Conservation (phyloP, 2,329 filamentous ascomycete species). For the Scedosporium boydii region DNA sequence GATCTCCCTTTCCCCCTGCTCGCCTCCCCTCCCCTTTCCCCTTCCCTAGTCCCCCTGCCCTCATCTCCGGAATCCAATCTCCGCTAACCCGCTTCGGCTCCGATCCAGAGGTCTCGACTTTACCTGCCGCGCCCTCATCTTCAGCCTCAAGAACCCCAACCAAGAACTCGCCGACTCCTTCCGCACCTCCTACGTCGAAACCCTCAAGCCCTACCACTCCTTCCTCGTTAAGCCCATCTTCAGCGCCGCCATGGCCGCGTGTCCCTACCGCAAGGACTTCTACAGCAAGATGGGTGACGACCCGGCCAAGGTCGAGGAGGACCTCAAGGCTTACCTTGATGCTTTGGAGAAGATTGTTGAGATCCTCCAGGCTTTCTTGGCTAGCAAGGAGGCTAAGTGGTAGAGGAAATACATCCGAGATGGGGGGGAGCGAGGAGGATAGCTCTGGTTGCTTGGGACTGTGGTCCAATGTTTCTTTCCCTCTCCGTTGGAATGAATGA, state of each 20-base stretch:
- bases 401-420: conserved; percentile 22
- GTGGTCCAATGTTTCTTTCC: too few species aligned
- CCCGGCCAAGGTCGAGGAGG: conserved; percentile 48
- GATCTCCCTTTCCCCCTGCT: neutral
- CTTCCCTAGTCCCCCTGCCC: neutral
- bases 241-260: conserved; percentile 83
- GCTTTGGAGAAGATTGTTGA: conserved; percentile 67
- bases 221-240: conserved; percentile 89
- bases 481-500: too few species aligned
- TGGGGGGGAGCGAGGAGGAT: neutral
- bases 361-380: conserved; percentile 59
- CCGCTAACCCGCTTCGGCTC: conserved; percentile 2
- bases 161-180: conserved; percentile 83
- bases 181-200: conserved; percentile 71
- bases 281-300: conserved; percentile 76
- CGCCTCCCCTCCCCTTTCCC: neutral
- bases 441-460: neutral
- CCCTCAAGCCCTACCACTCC: conserved; percentile 85
- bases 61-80: neutral
- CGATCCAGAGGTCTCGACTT: conserved; percentile 75
- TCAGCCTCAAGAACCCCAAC: conserved; percentile 58
- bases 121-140: conserved; percentile 72
- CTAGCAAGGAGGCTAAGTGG: conserved; percentile 49
- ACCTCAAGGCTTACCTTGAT: conserved; percentile 63
- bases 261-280: conserved; percentile 89